Conservation (phyloP, 164 flowering plant species). For the grape (Vitis vinifera) region ASM3070453v1 NC_081818.1:18435001-18435500, state of each 20-base stretch:
- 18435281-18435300: conserved; percentile 40
- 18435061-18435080: not conserved
- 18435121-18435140: not conserved
- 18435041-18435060: not conserved
- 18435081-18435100: not conserved
- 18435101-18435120: not conserved
- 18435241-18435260: not conserved
- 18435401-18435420: conserved; percentile 29
- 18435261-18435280: not conserved
- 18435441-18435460: conserved; percentile 1
- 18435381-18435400: conserved; percentile 66
- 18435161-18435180: not conserved
- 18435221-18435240: not conserved
- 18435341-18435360: conserved; percentile 72
- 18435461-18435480: not conserved
- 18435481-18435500: conserved; percentile 2
- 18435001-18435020: not conserved
- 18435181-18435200: not conserved
- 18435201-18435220: too few relatives aligned
- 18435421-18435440: conserved; percentile 37
- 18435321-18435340: conserved; percentile 44
- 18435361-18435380: conserved; percentile 68
- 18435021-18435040: not conserved
- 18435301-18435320: conserved; percentile 81
- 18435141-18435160: not conserved